Percentiles rank a stretch among this genome's conserved stretches.
phyloP scores from a whole-genome alignment of 345 rosid genomes.

The Eutrema japonicum region DNA sequence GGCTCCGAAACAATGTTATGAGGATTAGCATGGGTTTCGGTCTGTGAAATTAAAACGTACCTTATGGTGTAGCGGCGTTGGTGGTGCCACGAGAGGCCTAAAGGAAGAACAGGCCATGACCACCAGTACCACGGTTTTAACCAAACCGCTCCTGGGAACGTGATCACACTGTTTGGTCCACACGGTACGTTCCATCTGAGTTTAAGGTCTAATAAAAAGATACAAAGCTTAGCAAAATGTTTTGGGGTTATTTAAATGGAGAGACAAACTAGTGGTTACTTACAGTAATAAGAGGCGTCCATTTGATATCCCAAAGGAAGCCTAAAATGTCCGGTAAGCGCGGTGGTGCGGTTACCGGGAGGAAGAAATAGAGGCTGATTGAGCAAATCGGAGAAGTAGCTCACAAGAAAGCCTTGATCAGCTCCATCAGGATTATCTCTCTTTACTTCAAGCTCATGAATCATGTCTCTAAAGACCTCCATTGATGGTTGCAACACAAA shows the following conservation, averaged over 20 bases:
- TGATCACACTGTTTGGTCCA: constrained; percentile 91
- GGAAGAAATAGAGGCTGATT: constrained; percentile 79
- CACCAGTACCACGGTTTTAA: constrained; percentile 99
- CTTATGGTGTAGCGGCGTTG: constrained; percentile 73
- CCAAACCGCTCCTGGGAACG: constrained; percentile 95
- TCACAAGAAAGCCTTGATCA: constrained; percentile 91
- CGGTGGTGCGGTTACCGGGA: constrained; percentile 55
- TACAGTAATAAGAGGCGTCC: constrained; percentile 95
- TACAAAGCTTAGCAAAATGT: neutral
- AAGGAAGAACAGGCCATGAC: constrained; percentile 96
- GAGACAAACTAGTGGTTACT: constrained; percentile 38
- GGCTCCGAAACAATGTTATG: neutral
- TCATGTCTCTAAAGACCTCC: constrained; percentile 73
- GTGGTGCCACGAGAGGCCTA: constrained; percentile 87
- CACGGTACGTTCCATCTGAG: constrained; percentile 94
- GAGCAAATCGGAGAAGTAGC: constrained; percentile 88
- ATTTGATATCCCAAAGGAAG: constrained; percentile 98
- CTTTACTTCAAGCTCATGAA: constrained; percentile 65
- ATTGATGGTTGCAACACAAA: constrained; percentile 87
- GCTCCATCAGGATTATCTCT: constrained; percentile 89
- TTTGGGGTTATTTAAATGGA: neutral
- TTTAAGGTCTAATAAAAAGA: constrained; percentile 60
- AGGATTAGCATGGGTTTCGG: constrained; percentile 5
- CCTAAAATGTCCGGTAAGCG: constrained; percentile 70
- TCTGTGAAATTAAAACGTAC: constrained; percentile 40